A percentile compares a stretch with the other conserved stretches of the same genome.
These are phyloP conservation scores for Vitis cinerea DNA, from an alignment of 164 flowering plant genomes.

Conservation along the genomic window DNA sequence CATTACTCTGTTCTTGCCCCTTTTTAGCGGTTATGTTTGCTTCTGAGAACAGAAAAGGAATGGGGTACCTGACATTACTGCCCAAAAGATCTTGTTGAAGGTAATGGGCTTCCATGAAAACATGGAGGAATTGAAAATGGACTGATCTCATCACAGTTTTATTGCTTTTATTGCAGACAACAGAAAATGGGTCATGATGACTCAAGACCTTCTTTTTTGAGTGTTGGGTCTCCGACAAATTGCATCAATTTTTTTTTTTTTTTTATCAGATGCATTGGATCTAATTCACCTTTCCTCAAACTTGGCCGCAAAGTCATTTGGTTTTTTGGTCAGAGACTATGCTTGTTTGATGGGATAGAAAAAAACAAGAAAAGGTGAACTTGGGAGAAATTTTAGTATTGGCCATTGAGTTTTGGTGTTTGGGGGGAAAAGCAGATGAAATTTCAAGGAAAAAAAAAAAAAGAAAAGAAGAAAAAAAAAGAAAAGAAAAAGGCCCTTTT, in stretches of 20 bases:
- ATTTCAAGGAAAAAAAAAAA: too few relatives aligned
- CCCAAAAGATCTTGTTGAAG: conserved; percentile 4
- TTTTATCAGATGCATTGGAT: too few relatives aligned
- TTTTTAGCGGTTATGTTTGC: conserved; percentile 9
- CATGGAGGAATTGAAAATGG: not conserved
- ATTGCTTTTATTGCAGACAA: conserved; percentile 15
- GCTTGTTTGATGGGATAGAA: too few relatives aligned
- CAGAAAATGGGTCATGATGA: conserved; percentile 26
- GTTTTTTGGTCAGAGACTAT: too few relatives aligned
- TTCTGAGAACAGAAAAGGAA: conserved; percentile 9
- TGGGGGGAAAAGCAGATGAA: too few relatives aligned
- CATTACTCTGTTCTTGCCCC: not conserved
- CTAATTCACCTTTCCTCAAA: too few relatives aligned
- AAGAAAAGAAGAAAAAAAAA: too few relatives aligned
- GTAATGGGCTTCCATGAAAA: conserved; percentile 22
- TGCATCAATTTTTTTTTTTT: not conserved
- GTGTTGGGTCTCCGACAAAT: conserved; percentile 2
- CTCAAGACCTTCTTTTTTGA: not conserved
- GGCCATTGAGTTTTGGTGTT: too few relatives aligned
- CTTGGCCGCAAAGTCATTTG: not conserved
- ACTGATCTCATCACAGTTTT: not conserved
- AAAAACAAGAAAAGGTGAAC: too few relatives aligned
- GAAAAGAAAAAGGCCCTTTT: not conserved
- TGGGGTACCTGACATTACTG: conserved; percentile 12
- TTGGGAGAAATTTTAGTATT: too few relatives aligned